Conservation (phyloP, 768 basidiomycete species). For the Lentinula aciculospora region DNA sequence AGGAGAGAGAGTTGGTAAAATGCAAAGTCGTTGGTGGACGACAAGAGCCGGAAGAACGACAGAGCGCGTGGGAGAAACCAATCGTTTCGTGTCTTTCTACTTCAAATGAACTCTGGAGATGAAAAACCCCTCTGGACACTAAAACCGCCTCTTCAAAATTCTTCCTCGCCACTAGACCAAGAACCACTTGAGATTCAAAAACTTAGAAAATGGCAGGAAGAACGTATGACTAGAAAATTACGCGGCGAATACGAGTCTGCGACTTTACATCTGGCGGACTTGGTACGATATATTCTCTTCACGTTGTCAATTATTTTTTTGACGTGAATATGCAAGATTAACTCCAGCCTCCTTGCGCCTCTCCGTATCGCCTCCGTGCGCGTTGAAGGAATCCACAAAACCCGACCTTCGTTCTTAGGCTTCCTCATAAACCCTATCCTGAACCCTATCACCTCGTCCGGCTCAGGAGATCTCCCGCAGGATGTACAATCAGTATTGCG, state of each 20-base stretch:
- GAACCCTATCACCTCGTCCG: slow-evolving; percentile 42
- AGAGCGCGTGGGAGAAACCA: background rate
- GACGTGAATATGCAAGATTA: too few relatives aligned
- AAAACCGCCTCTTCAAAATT: slow-evolving; percentile 48
- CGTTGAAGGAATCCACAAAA: slow-evolving; percentile 70
- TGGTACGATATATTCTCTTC: slow-evolving; percentile 35
- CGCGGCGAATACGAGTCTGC: slow-evolving; percentile 76
- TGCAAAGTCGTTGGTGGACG: background rate
- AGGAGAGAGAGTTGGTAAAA: too few relatives aligned
- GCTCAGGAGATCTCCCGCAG: slow-evolving; percentile 11
- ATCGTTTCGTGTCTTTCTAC: background rate
- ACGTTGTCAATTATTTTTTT: background rate
- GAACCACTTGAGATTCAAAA: slow-evolving; percentile 56
- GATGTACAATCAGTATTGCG: slow-evolving; percentile 62
- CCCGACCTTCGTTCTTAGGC: slow-evolving; percentile 77
- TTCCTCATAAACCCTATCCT: slow-evolving; percentile 66
- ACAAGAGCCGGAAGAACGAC: background rate
- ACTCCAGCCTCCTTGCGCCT: slow-evolving; percentile 26
- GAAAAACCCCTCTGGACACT: slow-evolving; percentile 2
- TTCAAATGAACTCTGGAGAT: background rate
- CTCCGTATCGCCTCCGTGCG: slow-evolving; percentile 72
- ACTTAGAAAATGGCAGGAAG: slow-evolving; percentile 65
- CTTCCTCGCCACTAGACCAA: slow-evolving; percentile 48
- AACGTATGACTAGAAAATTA: slow-evolving; percentile 62
- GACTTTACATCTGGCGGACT: slow-evolving; percentile 53